Evolutionary conservation across 805 yeast species (phyloP), one percentile per base, ranked within the genome.

Genomic region (Lachancea sp.): DNA sequence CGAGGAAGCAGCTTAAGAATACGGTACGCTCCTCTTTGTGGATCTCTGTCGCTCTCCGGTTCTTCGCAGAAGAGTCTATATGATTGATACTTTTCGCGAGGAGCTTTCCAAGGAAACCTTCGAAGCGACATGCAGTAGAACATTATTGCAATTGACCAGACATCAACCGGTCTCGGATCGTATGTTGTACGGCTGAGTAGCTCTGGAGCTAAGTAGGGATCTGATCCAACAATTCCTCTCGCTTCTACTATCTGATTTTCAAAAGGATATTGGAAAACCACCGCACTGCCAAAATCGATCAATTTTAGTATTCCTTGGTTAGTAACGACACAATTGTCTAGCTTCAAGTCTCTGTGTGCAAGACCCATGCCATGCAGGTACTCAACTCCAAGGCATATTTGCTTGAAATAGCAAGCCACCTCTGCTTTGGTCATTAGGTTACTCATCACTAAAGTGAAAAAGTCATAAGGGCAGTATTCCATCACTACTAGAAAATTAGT

Each of bases 141-240:
- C 43, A 93, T 87, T 25, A 91, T 86, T 0, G 95, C 98, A 43
- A 87, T 70, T 1, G 96, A 86, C 99, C 99, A 91, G 18, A 90
- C 78, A 62, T 91, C 99, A 2, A 82, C 87, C 5, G 83, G 81
- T 42, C 93, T 77, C 16, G 97, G 93, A 62, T 91, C 96, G 63
- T 91, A 91, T 0, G 53, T 33, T 3, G 50, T 36, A 43, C 68
- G 67, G 17, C 67, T 59, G 45, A 91, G 73, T 36, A 91, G 90
- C 63, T 91, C 99, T 0, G 98, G 98, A 0, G 97, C 93, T 49
- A 91, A 68, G 59, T 91, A 91, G 2, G 99, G 98, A 64, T 91
- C 99, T 1, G 95, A 85, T 13, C 99, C 99, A 11, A 91, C 95
- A 18, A 91, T 77, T 13, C 98, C 98, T 35, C 77, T 73, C 0